A percentile compares a stretch with the other conserved stretches of the same genome.
These are phyloP conservation scores for Magnolia officinalis DNA, from an alignment of 164 flowering plant species.

Conservation along the genomic window DNA sequence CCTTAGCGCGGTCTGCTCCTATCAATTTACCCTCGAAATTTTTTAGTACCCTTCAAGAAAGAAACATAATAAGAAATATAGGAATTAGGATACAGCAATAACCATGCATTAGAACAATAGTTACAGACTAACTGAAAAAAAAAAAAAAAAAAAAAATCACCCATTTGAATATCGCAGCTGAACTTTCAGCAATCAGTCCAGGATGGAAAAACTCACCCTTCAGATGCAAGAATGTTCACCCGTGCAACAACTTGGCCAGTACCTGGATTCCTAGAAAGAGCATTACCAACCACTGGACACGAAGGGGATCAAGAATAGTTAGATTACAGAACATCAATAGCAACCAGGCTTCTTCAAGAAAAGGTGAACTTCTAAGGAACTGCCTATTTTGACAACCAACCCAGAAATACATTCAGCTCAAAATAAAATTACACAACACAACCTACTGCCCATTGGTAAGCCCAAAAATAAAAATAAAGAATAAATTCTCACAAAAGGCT, in stretches of 20 bases:
- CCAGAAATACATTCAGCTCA: not conserved
- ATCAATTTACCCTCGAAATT: constrained; percentile 82
- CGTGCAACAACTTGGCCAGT: constrained; percentile 89
- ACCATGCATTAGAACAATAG: not conserved
- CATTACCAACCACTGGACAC: constrained; percentile 73
- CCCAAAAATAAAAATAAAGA: not conserved
- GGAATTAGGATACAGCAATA: not conserved
- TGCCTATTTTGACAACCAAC: not conserved
- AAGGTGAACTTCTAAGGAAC: not conserved
- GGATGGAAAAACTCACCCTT: constrained; percentile 58
- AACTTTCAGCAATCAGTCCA: constrained; percentile 10
- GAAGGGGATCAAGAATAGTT: constrained; percentile 2
- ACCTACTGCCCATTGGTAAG: not conserved
- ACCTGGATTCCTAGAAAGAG: constrained; percentile 76
- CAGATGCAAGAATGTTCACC: constrained; percentile 82
- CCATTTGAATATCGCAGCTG: constrained; percentile 5
- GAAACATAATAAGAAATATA: constrained; percentile 9
- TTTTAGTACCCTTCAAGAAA: constrained; percentile 69
- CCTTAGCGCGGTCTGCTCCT: constrained; percentile 97
- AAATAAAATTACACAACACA: not conserved
- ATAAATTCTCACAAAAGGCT: not conserved
- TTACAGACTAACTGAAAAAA: not conserved
- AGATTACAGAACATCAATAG: not conserved
- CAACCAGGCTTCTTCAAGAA: not conserved
- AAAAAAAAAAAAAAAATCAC: not conserved